A percentile compares a stretch with the other conserved stretches of the same genome.
phyloP scores from a whole-genome alignment of 2,329 filamentous ascomycete genomes.

The Lasiodiplodia gonubiensis region DNA sequence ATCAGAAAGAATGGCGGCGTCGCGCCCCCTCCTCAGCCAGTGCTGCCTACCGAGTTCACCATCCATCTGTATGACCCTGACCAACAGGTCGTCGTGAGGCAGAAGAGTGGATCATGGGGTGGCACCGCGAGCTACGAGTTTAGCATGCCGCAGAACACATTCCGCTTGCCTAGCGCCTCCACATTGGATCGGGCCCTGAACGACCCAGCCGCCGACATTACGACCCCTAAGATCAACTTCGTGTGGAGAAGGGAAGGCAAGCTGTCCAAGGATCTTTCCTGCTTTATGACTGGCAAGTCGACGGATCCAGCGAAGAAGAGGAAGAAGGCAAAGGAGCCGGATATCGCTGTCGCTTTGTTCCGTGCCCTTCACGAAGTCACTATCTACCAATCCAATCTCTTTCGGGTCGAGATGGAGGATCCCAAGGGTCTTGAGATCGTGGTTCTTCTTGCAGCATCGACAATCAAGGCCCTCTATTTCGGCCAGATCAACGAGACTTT shows the following conservation, averaged over 20 bases:
- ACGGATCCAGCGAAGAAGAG: conserved; percentile 69
- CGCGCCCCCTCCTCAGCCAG: conserved; percentile 69
- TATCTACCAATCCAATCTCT: conserved; percentile 91
- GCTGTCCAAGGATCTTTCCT: conserved; percentile 85
- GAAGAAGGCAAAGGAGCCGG: conserved; percentile 81
- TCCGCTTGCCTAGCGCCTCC: conserved; percentile 78
- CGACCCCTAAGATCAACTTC: conserved; percentile 77
- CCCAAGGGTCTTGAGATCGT: conserved; percentile 90
- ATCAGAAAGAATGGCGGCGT: conserved; percentile 72
- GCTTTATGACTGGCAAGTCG: conserved; percentile 80
- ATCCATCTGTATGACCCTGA: conserved; percentile 95
- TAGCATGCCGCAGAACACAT: conserved; percentile 84
- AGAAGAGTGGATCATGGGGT: conserved; percentile 78
- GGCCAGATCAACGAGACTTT: conserved; percentile 74
- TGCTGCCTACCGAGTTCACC: conserved; percentile 78
- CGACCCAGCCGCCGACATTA: conserved; percentile 59
- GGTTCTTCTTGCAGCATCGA: conserved; percentile 65
- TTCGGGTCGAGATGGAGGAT: conserved; percentile 90
- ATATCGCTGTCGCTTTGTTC: conserved; percentile 93
- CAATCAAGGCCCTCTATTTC: conserved; percentile 68
- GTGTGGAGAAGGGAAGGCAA: conserved; percentile 89
- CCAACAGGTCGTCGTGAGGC: conserved; percentile 74
- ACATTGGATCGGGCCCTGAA: conserved; percentile 75
- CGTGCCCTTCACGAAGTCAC: conserved; percentile 75
- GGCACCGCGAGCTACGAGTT: conserved; percentile 86